Evolutionary conservation across 2,329 filamentous ascomycete genomes (phyloP).

Genomic region (Incumbomyces lentus): DNA sequence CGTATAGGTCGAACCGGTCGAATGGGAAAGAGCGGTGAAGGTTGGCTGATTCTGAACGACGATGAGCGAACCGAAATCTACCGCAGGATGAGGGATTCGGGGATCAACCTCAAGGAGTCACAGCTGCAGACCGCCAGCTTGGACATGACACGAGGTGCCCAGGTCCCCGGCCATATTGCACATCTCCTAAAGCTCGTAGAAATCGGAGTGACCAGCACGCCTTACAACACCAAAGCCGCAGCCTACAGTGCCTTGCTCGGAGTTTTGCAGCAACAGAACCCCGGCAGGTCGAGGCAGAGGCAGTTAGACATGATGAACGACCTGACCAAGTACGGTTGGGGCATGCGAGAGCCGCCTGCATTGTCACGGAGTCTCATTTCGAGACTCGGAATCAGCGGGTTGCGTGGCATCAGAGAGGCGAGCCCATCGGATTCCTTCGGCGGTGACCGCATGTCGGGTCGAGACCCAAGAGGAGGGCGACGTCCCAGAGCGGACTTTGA

Average conservation of each 20-base stretch:
- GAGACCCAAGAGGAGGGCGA: not conserved
- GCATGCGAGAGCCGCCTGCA: constrained; percentile 32
- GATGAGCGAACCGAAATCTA: constrained; percentile 39
- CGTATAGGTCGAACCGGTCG: constrained; percentile 32
- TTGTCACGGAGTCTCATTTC: constrained; percentile 19
- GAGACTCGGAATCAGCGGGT: constrained; percentile 24
- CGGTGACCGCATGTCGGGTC: not conserved
- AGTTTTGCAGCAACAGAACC: constrained; percentile 17
- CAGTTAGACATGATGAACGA: constrained; percentile 37
- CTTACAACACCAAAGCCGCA: constrained; percentile 21
- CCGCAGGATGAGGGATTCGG: constrained; percentile 42
- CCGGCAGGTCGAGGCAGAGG: constrained; percentile 24
- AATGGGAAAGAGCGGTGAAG: constrained; percentile 49
- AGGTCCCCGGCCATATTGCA: constrained; percentile 20
- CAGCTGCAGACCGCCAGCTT: constrained; percentile 31
- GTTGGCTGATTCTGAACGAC: constrained; percentile 48
- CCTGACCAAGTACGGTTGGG: constrained; percentile 38
- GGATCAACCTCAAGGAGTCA: constrained; percentile 39
- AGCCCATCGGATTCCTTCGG: too few relatives aligned
- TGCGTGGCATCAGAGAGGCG: constrained; percentile 23
- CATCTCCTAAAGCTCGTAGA: constrained; percentile 31
- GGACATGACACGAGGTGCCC: constrained; percentile 26
- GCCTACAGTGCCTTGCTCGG: constrained; percentile 24
- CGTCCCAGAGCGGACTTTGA: not conserved
- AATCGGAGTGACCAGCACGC: constrained; percentile 26